A percentile compares a stretch with the other conserved stretches of the same genome.
These are phyloP conservation scores for Botrytis elliptica DNA, from an alignment of 2,329 filamentous ascomycete genomes.

Conservation along the genomic window DNA sequence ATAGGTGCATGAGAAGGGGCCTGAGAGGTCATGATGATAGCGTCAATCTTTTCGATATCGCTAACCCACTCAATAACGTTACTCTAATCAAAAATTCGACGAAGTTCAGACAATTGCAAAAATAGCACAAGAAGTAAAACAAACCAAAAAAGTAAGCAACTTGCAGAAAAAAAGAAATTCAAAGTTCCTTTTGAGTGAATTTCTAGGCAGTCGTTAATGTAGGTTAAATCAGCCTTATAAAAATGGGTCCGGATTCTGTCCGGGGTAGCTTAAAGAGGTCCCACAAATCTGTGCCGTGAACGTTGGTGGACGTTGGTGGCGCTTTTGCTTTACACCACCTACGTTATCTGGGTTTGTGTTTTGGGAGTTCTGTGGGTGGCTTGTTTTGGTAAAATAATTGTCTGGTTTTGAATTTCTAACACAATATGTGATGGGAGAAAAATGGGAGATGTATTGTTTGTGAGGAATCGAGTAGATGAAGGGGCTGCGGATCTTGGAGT, in stretches of 20 bases:
- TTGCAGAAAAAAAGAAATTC: not conserved
- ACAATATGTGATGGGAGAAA: not conserved
- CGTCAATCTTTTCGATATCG: not conserved
- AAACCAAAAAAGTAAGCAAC: not conserved
- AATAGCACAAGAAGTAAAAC: not conserved
- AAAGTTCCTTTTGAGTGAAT: not conserved
- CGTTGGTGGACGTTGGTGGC: not conserved
- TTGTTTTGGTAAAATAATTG: not conserved
- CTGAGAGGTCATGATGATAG: not conserved
- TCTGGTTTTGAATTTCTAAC: not conserved
- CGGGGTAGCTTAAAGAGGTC: not conserved
- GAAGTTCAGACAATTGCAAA: not conserved
- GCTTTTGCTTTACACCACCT: not conserved
- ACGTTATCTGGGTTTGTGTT: not conserved
- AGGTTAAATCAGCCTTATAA: not conserved
- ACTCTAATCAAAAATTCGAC: not conserved
- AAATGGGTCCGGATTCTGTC: not conserved
- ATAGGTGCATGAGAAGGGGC: no score
- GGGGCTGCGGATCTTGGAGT: not conserved
- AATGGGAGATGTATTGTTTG: not conserved
- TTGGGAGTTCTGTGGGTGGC: not conserved
- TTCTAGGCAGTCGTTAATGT: not conserved
- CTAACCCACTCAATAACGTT: not conserved
- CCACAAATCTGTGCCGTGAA: not conserved
- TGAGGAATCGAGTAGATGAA: not conserved